Evolutionary conservation across 2,329 filamentous ascomycete species (phyloP), one percentile per base, ranked within the genome.

Genomic region (Talaromyces sp.): DNA sequence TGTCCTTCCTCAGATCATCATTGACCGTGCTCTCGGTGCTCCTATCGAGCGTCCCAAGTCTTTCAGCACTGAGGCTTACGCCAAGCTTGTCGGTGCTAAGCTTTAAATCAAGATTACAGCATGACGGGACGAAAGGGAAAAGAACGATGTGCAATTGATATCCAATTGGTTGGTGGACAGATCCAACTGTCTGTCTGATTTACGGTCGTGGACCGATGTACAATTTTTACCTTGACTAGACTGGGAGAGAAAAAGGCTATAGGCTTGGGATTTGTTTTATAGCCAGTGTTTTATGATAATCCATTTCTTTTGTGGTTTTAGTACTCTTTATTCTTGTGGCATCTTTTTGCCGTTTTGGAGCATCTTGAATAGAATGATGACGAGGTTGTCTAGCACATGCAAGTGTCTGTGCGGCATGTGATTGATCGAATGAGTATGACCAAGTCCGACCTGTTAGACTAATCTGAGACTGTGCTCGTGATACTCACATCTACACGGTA

Each of bases 21-120:
- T 99, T 76, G 95, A 99, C 87, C 93, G 95, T 78, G 95, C 93
- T 71, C 86, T 97, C 70, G 95, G 95, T 77, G 91, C 92, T 71
- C 95, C 95, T 71, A 99, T 99, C 75, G 95, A 99, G 89, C 86
- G 95, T 78, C 95, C 95, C 81, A 99, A 99, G 90, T 93, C 89
- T 67, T 99, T 97, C 90, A 96, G 91, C 79, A 99, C 95, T 65
- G 92, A 93, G 76, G 93, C 93, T 78, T 98, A 92, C 86, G 88
- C 91, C 80, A 93, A 98, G 87, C 88, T 98, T 72, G 88, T 90
- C 69, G 87, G 87, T 79, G 92, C 93, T 76, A 92, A 92, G 84
- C 84, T 96, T 81, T 98, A 92, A 90, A 77, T 69, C 65, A 39
- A 28, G n/a, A 12, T 57, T 37, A 48, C 12, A n/a, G 54, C 5